Percentiles rank a stretch among this genome's conserved stretches.
phyloP scores from a whole-genome alignment of 75 land plant genomes.

The Chamaecyparis obtusa region DNA sequence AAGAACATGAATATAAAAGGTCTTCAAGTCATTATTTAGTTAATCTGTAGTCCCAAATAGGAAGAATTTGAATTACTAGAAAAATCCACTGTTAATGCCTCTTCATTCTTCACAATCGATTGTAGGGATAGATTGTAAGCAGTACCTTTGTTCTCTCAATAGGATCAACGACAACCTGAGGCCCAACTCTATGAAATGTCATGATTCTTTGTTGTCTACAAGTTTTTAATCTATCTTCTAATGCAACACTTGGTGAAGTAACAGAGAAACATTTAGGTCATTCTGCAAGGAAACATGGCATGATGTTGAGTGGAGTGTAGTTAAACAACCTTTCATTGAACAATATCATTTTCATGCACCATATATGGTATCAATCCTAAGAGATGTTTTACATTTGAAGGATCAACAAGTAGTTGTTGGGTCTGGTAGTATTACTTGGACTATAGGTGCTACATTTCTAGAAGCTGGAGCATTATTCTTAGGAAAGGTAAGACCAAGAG shows the following conservation, averaged over 20 bases:
- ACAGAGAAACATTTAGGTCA: conserved; percentile 62
- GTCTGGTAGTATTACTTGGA: conserved; percentile 99
- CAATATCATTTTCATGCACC: conserved; percentile 97
- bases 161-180: conserved; percentile 53
- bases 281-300: conserved; percentile 86
- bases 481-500: conserved; percentile 11
- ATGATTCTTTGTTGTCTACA: conserved; percentile 91
- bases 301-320: conserved; percentile 72
- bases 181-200: conserved; percentile 92
- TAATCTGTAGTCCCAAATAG: conserved; percentile 83
- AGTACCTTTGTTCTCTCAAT: conserved; percentile 77
- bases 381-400: conserved; percentile 83
- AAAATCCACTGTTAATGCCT: conserved; percentile 62
- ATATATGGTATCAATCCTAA: conserved; percentile 70
- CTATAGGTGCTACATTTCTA: conserved; percentile 88
- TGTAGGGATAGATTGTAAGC: conserved; percentile 52
- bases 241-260: conserved; percentile 66
- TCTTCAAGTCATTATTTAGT: conserved; percentile 27
- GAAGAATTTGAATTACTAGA: conserved; percentile 78
- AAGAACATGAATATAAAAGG: conserved; percentile 18
- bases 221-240: conserved; percentile 78
- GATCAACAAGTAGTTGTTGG: conserved; percentile 74
- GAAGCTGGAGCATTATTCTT: conserved; percentile 74
- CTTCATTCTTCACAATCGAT: conserved; percentile 51
- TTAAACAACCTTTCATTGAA: conserved; percentile 87